Conservation (phyloP, 306 rosid species). For the Corylus heterophylla region DNA sequence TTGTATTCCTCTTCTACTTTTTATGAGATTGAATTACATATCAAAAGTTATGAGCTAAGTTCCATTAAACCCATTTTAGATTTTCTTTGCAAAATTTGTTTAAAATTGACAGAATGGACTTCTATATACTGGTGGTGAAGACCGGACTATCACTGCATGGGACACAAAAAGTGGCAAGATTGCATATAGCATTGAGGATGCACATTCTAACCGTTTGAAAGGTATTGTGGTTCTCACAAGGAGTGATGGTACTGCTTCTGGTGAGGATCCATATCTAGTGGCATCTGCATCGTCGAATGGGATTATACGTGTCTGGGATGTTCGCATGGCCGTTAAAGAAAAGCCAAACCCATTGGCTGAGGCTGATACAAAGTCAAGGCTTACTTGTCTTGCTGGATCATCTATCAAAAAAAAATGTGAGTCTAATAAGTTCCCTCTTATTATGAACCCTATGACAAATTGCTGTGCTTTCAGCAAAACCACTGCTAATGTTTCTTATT, state of each 20-base stretch:
- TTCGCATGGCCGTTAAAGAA: slow-evolving; percentile 69
- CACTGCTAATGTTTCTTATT: not conserved
- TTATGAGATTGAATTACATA: too few species aligned
- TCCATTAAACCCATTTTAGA: not conserved
- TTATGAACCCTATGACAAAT: not conserved
- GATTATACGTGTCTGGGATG: slow-evolving; percentile 85
- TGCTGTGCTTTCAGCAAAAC: not conserved
- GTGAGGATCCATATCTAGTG: slow-evolving; percentile 66
- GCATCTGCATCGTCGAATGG: slow-evolving; percentile 95
- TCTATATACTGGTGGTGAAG: slow-evolving; percentile 85
- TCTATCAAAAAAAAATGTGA: slow-evolving; percentile 53
- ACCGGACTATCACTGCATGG: slow-evolving; percentile 73
- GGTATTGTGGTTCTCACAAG: slow-evolving; percentile 67
- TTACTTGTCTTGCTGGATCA: slow-evolving; percentile 91
- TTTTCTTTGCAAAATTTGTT: not conserved
- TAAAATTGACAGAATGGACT: slow-evolving; percentile 62
- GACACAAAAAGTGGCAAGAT: slow-evolving; percentile 74
- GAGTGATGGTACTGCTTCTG: slow-evolving; percentile 40
- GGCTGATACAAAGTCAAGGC: slow-evolving; percentile 72
- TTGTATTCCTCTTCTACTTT: too few species aligned
- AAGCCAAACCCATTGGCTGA: slow-evolving; percentile 77
- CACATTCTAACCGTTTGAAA: slow-evolving; percentile 77
- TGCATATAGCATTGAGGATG: slow-evolving; percentile 73
- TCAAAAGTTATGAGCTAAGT: not conserved
- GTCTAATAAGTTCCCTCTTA: slow-evolving; percentile 22